Base-by-base conservation (phyloP, 2,329 filamentous ascomycete species). In the Leptosphaerulina australis region DNA sequence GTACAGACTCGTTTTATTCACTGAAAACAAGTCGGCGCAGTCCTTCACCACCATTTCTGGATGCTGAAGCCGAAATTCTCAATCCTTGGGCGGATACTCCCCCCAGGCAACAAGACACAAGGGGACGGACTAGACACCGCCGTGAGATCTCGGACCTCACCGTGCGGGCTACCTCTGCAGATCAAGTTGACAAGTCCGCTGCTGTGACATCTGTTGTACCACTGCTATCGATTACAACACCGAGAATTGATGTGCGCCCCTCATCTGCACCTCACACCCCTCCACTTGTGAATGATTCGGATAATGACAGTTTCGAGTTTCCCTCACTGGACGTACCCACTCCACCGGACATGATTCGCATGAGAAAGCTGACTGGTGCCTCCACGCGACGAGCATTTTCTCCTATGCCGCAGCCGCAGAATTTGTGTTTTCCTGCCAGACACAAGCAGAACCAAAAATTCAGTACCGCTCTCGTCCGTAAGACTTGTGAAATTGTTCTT, bases 401-500 rank as follows among this genome's bases (percentile, higher is more conserved):
- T 0, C 86, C 88, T 0, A 78, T 91, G 54, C 87, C 88, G 2
- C 81, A 86, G 1, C 78, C 86, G 0, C 85, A 86, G 5, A 88
- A 86, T 51, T 74, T 91, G 8, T 84, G 87, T 63, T 79, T 81
- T 4, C 81, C 84, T 4, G 69, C 63, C 29, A 66, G 74, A 37
- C 70, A 75, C 49, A 66, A 74, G 26, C 70, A 60, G 22, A 56
- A 66, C 62, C 62, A 67, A 31, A 64, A 71, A 21, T 68, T 72
- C 31, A 71, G 69, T 3, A 77, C 83, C 40, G 81, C 85, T 3
- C 82, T 96, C 22, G 81, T 96, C 20, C 83, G 87, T 47, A 92
- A 90, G 73, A 91, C 91, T 0, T 86, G 83, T 56, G 85, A 89
- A 41, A 81, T 94, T 22, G 80, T 96, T 3, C 76, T 96, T 11